A percentile compares a stretch with the other conserved stretches of the same genome.
These are phyloP conservation scores for Fusarium sp. DNA, from an alignment of 2,329 filamentous ascomycete genomes.

Conservation along the genomic window DNA sequence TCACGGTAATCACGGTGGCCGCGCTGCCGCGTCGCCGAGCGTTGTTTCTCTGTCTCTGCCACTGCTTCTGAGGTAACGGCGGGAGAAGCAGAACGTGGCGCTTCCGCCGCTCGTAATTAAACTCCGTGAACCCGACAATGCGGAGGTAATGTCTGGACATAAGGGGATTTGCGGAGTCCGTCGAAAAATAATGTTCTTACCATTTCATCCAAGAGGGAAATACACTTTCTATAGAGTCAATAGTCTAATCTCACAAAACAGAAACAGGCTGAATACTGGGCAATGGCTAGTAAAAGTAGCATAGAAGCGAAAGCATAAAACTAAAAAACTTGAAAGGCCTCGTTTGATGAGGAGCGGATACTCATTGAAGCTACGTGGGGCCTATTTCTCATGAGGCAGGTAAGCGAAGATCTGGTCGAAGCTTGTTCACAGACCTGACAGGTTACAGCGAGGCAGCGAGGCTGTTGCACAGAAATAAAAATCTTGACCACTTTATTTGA, in stretches of 20 bases:
- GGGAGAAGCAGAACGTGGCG: conserved; percentile 23
- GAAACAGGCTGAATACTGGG: conserved; percentile 1
- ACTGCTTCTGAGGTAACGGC: not conserved
- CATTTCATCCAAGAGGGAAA: not conserved
- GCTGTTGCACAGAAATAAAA: not conserved
- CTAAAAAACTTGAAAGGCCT: conserved; percentile 1
- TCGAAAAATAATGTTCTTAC: not conserved
- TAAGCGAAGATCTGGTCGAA: conserved; percentile 31
- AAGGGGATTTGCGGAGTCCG: conserved; percentile 27
- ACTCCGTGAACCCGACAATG: conserved; percentile 44
- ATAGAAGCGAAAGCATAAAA: not conserved
- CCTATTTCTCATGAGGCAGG: conserved; percentile 27
- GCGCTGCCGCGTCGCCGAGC: too few species aligned
- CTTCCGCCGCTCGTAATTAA: conserved; percentile 41
- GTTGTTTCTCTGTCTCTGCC: not conserved
- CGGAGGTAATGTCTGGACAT: conserved; percentile 32
- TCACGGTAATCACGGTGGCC: too few species aligned
- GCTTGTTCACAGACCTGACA: conserved; percentile 30
- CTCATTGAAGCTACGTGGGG: conserved; percentile 5
- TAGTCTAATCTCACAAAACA: not conserved
- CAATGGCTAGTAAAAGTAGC: not conserved
- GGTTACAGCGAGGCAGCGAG: not conserved
- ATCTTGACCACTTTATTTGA: not conserved
- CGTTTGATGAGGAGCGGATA: conserved; percentile 9
- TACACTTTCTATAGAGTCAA: too few species aligned